A percentile compares a stretch with the other conserved stretches of the same genome.
These are phyloP conservation scores for Zopfia rhizophila DNA, from an alignment of 2,329 filamentous ascomycete species.

Conservation along the genomic window DNA sequence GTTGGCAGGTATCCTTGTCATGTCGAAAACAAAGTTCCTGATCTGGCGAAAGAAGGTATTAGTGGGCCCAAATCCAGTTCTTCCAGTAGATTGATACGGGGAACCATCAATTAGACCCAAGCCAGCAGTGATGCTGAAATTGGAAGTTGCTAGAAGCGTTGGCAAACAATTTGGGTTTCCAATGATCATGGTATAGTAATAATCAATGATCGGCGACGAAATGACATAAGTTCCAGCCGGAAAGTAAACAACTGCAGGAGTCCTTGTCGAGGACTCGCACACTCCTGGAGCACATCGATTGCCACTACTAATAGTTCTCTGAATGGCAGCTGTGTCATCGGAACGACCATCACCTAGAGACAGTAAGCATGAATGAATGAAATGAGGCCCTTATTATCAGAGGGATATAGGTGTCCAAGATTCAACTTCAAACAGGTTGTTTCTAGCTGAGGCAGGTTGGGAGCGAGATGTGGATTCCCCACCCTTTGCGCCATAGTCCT, in stretches of 20 bases:
- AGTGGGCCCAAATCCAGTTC: constrained; percentile 59
- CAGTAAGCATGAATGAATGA: background rate
- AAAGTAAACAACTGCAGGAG: constrained; percentile 68
- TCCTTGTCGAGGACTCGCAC: constrained; percentile 59
- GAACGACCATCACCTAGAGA: constrained; percentile 43
- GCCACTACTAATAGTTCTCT: constrained; percentile 54
- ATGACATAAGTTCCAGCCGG: constrained; percentile 69
- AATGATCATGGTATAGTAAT: constrained; percentile 69
- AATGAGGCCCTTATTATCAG: background rate
- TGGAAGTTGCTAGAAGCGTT: constrained; percentile 63
- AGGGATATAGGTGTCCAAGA: background rate
- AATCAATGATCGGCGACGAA: constrained; percentile 67
- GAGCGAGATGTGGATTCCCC: background rate
- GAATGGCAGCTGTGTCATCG: constrained; percentile 65
- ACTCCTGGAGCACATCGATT: constrained; percentile 53
- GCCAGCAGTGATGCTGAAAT: constrained; percentile 58
- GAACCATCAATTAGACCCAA: constrained; percentile 69
- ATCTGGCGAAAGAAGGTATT: constrained; percentile 74
- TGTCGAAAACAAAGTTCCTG: constrained; percentile 72
- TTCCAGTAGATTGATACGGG: constrained; percentile 55
- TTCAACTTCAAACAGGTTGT: too few relatives aligned
- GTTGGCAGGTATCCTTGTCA: constrained; percentile 60
- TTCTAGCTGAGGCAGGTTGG: too few relatives aligned
- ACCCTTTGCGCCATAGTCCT: constrained; percentile 54
- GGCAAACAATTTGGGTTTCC: constrained; percentile 69